Conservation (phyloP, 805 yeast species). For the Komagataella phaffii region DNA sequence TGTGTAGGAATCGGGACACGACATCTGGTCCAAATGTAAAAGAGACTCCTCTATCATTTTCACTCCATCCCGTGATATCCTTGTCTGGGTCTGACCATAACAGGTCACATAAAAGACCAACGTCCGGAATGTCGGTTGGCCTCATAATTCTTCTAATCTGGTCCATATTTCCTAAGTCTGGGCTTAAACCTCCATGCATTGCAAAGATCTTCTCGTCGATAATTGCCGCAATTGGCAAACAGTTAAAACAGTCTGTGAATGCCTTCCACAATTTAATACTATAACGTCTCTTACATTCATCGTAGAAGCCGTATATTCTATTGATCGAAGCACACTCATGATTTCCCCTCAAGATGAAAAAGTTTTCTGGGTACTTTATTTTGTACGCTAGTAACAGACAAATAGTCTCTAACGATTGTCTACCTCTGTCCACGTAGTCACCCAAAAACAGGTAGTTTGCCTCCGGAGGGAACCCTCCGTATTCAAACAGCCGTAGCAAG, state of each 20-base stretch:
- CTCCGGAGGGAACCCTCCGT: slow-evolving; percentile 99
- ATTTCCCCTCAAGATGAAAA: slow-evolving; percentile 92
- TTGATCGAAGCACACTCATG: slow-evolving; percentile 98
- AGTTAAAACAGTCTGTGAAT: slow-evolving; percentile 95
- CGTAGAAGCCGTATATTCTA: slow-evolving; percentile 96
- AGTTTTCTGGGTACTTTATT: slow-evolving; percentile 96
- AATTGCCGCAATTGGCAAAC: slow-evolving; percentile 96
- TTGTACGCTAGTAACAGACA: slow-evolving; percentile 90
- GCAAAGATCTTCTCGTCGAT: slow-evolving; percentile 96
- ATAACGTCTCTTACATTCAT: slow-evolving; percentile 96
- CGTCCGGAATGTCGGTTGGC: slow-evolving; percentile 98
- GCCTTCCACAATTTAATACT: slow-evolving; percentile 98
- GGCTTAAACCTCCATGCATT: slow-evolving; percentile 98
- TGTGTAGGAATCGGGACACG: slow-evolving; percentile 88
- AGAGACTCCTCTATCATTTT: slow-evolving; percentile 97
- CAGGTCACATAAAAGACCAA: slow-evolving; percentile 89
- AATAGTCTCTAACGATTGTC: slow-evolving; percentile 92
- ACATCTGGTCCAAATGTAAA: slow-evolving; percentile 99
- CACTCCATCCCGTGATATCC: slow-evolving; percentile 97
- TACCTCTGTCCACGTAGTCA: slow-evolving; percentile 97
- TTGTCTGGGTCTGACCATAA: slow-evolving; percentile 99
- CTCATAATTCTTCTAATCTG: slow-evolving; percentile 98
- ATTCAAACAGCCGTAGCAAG: slow-evolving; percentile 86
- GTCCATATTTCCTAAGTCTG: slow-evolving; percentile 96
- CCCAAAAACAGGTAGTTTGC: slow-evolving; percentile 93